Evolutionary conservation across 345 rosid genomes (phyloP).

Genomic region (Limnanthes douglasii): DNA sequence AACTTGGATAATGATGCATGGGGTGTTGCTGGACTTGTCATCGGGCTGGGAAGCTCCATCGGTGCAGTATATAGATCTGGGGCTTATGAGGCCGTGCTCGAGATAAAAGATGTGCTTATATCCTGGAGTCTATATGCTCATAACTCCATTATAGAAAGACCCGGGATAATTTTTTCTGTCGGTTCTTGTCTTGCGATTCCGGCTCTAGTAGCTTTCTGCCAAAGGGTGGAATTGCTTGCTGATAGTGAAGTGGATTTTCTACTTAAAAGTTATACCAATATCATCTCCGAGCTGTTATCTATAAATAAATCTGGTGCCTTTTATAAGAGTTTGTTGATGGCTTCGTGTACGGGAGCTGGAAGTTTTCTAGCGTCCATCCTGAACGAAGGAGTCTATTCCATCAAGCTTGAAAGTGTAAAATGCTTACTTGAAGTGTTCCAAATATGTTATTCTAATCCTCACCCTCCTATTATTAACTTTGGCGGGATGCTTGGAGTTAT

Average conservation of each 20-base stretch:
- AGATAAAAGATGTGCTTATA: conserved; percentile 52
- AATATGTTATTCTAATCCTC: conserved; percentile 52
- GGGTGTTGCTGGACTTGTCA: conserved; percentile 84
- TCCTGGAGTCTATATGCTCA: conserved; percentile 64
- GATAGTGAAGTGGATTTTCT: conserved; percentile 40
- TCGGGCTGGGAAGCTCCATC: conserved; percentile 73
- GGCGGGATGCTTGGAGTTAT: conserved; percentile 91
- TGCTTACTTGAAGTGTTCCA: conserved; percentile 46
- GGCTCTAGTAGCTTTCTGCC: conserved; percentile 56
- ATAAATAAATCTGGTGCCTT: conserved; percentile 43
- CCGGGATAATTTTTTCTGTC: conserved; percentile 31
- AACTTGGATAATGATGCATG: conserved; percentile 72
- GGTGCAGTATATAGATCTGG: conserved; percentile 71
- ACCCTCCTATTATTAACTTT: conserved; percentile 42
- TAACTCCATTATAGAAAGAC: conserved; percentile 22
- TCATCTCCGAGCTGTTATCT: conserved; percentile 51
- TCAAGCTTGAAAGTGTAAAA: conserved; percentile 38
- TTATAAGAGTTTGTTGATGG: conserved; percentile 61
- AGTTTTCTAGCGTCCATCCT: conserved; percentile 50
- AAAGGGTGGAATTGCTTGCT: conserved; percentile 57
- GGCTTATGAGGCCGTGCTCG: conserved; percentile 42
- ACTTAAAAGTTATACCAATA: conserved; percentile 34
- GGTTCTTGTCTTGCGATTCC: conserved; percentile 88
- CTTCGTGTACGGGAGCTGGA: conserved; percentile 76
- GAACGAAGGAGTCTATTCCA: conserved; percentile 56